These are phyloP conservation scores for Chytriomyces sp. DNA, from an alignment of 192 early-diverging fungal species.

Conservation along the genomic window DNA sequence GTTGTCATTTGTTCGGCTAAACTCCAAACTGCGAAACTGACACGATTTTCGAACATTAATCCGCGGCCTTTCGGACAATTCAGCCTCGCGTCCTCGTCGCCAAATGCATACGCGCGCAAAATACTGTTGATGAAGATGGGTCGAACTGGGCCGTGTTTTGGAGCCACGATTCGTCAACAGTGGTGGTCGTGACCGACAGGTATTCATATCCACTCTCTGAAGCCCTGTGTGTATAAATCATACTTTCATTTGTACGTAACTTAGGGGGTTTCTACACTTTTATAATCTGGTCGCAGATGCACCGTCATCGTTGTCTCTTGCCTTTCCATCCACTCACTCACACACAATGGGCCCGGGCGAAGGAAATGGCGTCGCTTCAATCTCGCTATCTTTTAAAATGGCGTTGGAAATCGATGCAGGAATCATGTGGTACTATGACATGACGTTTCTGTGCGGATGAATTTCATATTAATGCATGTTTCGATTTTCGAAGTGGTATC, in stretches of 20 bases:
- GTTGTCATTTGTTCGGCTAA: too few species aligned
- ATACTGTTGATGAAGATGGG: slow-evolving; percentile 75
- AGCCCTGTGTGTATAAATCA: too few species aligned
- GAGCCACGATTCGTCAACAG: slow-evolving; percentile 69
- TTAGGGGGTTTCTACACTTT: slow-evolving; percentile 72
- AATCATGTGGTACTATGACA: slow-evolving; percentile 58
- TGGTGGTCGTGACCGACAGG: slow-evolving; percentile 55
- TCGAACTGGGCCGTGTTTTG: slow-evolving; percentile 73
- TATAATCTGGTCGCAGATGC: slow-evolving; percentile 59
- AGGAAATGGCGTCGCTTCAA: slow-evolving; percentile 56
- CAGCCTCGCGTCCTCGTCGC: slow-evolving; percentile 73
- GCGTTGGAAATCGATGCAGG: slow-evolving; percentile 80
- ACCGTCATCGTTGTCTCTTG: slow-evolving; percentile 54
- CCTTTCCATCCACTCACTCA: slow-evolving; percentile 65
- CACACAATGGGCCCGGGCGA: slow-evolving; percentile 74
- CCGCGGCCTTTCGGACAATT: too few species aligned
- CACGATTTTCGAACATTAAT: background rate
- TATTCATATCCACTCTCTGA: too few species aligned
- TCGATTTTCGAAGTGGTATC: slow-evolving; percentile 57
- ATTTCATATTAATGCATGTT: background rate
- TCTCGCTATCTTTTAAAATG: slow-evolving; percentile 62
- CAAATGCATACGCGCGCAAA: slow-evolving; percentile 63
- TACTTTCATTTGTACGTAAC: slow-evolving; percentile 46
- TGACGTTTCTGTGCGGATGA: background rate
- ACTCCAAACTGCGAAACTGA: background rate